A percentile compares a stretch with the other conserved stretches of the same genome.
Conservation (phyloP, 2,329 filamentous ascomycete genomes). For the Tolypocladium guangdongense region DNA sequence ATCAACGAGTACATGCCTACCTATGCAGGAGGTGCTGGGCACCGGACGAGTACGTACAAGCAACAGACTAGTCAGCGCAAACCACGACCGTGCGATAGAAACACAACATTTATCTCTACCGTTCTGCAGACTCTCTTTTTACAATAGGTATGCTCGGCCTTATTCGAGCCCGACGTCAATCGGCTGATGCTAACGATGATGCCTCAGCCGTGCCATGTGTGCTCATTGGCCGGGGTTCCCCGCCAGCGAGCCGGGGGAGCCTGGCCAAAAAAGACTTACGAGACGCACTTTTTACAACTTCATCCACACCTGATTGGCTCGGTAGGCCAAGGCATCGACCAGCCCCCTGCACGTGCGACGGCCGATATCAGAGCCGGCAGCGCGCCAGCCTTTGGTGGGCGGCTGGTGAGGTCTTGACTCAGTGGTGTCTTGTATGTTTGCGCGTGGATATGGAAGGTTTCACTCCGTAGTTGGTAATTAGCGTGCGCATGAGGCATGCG, state of each 20-base stretch:
- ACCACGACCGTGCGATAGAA: no score
- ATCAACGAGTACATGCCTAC: neutral
- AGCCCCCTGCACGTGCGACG: constrained; percentile 19
- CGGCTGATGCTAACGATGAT: neutral
- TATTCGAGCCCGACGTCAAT: neutral
- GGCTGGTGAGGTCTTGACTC: neutral
- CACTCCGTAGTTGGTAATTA: no score
- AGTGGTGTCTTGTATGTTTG: neutral
- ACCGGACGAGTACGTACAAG: neutral
- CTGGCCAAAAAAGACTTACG: neutral
- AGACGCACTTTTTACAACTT: constrained; percentile 20
- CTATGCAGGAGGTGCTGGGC: no score
- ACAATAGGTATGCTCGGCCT: no score
- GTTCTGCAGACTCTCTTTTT: neutral
- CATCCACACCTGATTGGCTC: constrained; percentile 23
- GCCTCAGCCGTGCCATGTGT: neutral
- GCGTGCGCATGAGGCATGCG: neutral
- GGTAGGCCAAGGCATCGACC: constrained; percentile 12
- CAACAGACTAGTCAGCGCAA: neutral
- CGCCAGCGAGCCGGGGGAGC: neutral
- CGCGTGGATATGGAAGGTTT: neutral
- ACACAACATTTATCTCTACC: no score
- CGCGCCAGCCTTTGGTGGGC: neutral
- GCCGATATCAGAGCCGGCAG: constrained; percentile 21
- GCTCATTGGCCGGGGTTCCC: constrained; percentile 1